Percentiles rank a stretch among this genome's conserved stretches.
Evolutionary conservation across 441 rosid genomes (phyloP).

Genomic region (Melastoma candidum): DNA sequence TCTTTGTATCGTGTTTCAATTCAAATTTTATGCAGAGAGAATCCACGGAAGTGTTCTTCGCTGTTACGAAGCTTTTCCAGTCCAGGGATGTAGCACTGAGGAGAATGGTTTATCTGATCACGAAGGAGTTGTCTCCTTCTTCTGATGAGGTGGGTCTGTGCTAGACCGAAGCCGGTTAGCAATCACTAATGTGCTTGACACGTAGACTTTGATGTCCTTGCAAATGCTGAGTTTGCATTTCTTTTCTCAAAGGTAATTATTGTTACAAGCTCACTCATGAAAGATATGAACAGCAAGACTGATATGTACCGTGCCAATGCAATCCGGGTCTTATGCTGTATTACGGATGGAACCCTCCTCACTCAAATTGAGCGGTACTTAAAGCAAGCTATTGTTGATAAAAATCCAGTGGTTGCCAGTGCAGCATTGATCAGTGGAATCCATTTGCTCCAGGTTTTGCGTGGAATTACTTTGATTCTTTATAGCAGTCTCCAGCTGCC

Average conservation of each 20-base stretch:
- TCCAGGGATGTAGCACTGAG: conserved; percentile 85
- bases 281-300: conserved; percentile 98
- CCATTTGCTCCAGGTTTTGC: conserved; percentile 81
- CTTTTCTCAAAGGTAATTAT: conserved; percentile 60
- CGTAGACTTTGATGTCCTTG: not conserved
- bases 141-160: conserved; percentile 64
- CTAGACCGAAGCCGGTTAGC: no score
- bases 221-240: conserved; percentile 14
- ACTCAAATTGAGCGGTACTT: conserved; percentile 93
- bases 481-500: not conserved
- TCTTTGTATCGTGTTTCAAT: conserved; percentile 2
- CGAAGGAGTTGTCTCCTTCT: conserved; percentile 95
- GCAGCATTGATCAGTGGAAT: conserved; percentile 99
- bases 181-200: not conserved
- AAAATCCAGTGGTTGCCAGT: conserved; percentile 97
- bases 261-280: conserved; percentile 98
- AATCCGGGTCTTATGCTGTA: conserved; percentile 90
- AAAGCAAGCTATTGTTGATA: conserved; percentile 98
- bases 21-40: conserved; percentile 26
- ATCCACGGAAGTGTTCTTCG: conserved; percentile 90
- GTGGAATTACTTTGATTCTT: conserved; percentile 1
- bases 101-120: conserved; percentile 97
- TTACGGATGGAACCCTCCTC: conserved; percentile 89
- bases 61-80: conserved; percentile 96
- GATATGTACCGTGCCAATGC: conserved; percentile 99